Percentiles rank a stretch among this genome's conserved stretches.
These are phyloP conservation scores for Lachnellula cervina DNA, from an alignment of 2,329 filamentous ascomycete species.

Conservation along the genomic window DNA sequence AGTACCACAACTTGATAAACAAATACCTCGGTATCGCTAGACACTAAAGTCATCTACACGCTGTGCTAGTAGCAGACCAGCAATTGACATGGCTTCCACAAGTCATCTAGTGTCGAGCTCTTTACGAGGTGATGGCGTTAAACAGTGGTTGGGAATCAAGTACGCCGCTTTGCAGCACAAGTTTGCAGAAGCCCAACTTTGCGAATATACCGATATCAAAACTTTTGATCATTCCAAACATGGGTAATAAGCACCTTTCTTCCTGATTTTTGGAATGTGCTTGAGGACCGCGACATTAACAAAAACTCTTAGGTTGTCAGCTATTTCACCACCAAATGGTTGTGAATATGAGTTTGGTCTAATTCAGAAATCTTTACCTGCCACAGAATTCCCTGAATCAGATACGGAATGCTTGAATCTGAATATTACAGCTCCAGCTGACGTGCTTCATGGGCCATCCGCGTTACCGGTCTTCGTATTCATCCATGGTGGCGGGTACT, in stretches of 20 bases:
- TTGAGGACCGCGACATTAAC: no score
- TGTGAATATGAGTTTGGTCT: conserved; percentile 43
- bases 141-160: conserved; percentile 34
- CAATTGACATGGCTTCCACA: no score
- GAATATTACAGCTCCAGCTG: conserved; percentile 44
- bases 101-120: no score
- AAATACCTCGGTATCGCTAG: no score
- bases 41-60: no score
- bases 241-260: conserved; percentile 2
- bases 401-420: conserved; percentile 47
- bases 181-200: conserved; percentile 33
- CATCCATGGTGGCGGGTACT: conserved; percentile 49
- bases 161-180: conserved; percentile 34
- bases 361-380: conserved; percentile 44
- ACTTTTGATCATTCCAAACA: conserved; percentile 17
- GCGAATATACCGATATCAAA: conserved; percentile 18
- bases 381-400: conserved; percentile 36
- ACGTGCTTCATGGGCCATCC: conserved; percentile 12
- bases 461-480: conserved; percentile 48
- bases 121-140: conserved; percentile 1
- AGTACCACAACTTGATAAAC: no score
- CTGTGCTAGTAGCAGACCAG: no score
- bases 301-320: not conserved
- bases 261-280: not conserved
- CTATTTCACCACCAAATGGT: conserved; percentile 27